phyloP scores from a whole-genome alignment of 805 yeast species.

The Candida sphagnicola region DNA sequence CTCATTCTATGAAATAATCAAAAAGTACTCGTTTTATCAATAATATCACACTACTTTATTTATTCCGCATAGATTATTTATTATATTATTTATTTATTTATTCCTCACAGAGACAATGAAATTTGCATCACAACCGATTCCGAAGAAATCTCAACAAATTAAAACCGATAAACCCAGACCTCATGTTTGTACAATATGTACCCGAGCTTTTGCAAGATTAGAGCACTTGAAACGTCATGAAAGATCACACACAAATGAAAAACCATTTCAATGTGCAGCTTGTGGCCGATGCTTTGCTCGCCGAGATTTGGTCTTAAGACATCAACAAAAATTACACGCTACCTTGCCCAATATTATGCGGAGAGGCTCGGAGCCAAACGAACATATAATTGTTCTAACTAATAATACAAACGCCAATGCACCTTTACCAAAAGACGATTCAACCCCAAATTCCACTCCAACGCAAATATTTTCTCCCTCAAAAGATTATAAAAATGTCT shows the following conservation, averaged over 20 bases:
- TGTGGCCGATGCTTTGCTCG: conserved; percentile 96
- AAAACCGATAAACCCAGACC: conserved; percentile 95
- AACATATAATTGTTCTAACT: conserved; percentile 48
- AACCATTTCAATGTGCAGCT: conserved; percentile 93
- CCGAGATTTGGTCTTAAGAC: conserved; percentile 81
- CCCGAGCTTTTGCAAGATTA: conserved; percentile 91
- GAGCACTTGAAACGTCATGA: conserved; percentile 95
- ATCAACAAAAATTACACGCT: conserved; percentile 89
- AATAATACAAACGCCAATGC: conserved; percentile 51
- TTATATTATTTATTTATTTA: conserved; percentile 2
- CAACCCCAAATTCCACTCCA: conserved; percentile 3
- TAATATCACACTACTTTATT: too few relatives aligned
- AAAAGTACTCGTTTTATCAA: neutral
- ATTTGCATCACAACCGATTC: conserved; percentile 58
- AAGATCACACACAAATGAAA: conserved; percentile 91
- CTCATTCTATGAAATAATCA: neutral
- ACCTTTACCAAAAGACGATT: conserved; percentile 32
- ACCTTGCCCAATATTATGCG: conserved; percentile 39
- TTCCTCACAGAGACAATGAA: neutral
- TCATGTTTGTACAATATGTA: conserved; percentile 83
- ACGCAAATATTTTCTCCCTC: conserved; percentile 15
- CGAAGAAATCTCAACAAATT: conserved; percentile 76
- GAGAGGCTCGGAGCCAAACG: conserved; percentile 30
- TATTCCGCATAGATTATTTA: neutral
- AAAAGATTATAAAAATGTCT: conserved; percentile 3